Percentiles rank a stretch among this genome's conserved stretches.
These are phyloP conservation scores for Trichoderma asperelloides DNA, from an alignment of 495 filamentous ascomycete species.

Conservation along the genomic window DNA sequence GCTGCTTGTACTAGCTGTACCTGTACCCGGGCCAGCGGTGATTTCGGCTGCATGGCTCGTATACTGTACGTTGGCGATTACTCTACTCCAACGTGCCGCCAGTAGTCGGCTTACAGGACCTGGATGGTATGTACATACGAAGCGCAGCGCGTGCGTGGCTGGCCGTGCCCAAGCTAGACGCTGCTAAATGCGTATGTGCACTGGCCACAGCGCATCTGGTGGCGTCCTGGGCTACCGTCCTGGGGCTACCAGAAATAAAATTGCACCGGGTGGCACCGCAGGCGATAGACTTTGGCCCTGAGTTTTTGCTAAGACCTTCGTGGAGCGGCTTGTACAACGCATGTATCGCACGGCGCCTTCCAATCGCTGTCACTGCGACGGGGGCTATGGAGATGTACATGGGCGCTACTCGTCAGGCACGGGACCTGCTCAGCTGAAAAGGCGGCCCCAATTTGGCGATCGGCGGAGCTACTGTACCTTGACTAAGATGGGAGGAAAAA, in stretches of 20 bases:
- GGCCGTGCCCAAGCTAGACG: not conserved
- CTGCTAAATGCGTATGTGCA: not conserved
- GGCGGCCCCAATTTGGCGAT: slow-evolving; percentile 6
- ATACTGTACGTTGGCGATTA: not conserved
- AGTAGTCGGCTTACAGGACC: not conserved
- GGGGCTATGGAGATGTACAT: not conserved
- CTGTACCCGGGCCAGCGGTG: not conserved
- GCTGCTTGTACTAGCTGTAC: no score
- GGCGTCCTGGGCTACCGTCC: slow-evolving; percentile 2
- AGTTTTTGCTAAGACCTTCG: not conserved
- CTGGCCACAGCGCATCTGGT: slow-evolving; percentile 3
- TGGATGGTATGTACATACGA: not conserved
- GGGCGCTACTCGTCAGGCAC: not conserved
- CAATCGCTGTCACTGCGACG: not conserved
- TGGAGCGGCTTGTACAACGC: not conserved
- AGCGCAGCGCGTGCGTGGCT: not conserved
- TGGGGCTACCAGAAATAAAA: not conserved
- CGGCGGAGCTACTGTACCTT: not conserved
- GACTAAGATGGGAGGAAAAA: not conserved
- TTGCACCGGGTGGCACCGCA: not conserved
- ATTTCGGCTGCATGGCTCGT: not conserved
- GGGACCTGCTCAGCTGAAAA: slow-evolving; percentile 3
- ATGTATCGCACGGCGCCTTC: not conserved
- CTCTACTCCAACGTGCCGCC: not conserved
- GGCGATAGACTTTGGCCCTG: not conserved